These are phyloP conservation scores for Plasmodium reichenowi DNA, from an alignment of 169 alveolate genomes.

Conservation along the genomic window DNA sequence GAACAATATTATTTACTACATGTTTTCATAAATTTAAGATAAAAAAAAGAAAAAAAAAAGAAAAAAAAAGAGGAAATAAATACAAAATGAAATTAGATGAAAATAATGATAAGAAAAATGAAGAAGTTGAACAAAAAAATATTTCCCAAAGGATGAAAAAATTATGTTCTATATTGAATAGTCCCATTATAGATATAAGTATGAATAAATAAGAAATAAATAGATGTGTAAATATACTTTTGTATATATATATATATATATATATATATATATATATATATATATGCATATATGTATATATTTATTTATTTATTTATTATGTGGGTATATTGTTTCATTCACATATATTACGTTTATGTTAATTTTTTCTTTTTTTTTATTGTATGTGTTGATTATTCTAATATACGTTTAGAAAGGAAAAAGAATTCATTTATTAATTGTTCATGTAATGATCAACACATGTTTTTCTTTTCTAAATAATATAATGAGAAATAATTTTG, in stretches of 20 bases:
- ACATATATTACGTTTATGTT: too few species aligned
- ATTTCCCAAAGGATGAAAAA: slow-evolving; percentile 74
- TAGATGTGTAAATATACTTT: background rate
- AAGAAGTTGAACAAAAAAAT: slow-evolving; percentile 39
- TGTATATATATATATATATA: slow-evolving; percentile 3
- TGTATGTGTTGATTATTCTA: too few species aligned
- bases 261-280: background rate
- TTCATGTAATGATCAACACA: too few species aligned
- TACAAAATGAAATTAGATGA: slow-evolving; percentile 62
- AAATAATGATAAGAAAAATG: slow-evolving; percentile 27
- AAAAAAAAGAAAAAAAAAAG: slow-evolving; percentile 10
- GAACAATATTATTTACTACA: background rate
- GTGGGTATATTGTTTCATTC: too few species aligned
- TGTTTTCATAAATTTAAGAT: background rate
- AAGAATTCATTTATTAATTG: too few species aligned
- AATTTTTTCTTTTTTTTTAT: too few species aligned
- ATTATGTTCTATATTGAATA: slow-evolving; percentile 41
- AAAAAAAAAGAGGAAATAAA: background rate
- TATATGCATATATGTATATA: background rate
- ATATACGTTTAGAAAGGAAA: too few species aligned
- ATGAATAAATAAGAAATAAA: slow-evolving; percentile 16
- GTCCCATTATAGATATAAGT: slow-evolving; percentile 74
- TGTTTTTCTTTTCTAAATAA: too few species aligned
- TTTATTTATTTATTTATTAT: slow-evolving; percentile 5
- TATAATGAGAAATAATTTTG: too few species aligned